A percentile compares a stretch with the other conserved stretches of the same genome.
phyloP scores from a whole-genome alignment of 345 rosid species.

The Syzygium grande region DNA sequence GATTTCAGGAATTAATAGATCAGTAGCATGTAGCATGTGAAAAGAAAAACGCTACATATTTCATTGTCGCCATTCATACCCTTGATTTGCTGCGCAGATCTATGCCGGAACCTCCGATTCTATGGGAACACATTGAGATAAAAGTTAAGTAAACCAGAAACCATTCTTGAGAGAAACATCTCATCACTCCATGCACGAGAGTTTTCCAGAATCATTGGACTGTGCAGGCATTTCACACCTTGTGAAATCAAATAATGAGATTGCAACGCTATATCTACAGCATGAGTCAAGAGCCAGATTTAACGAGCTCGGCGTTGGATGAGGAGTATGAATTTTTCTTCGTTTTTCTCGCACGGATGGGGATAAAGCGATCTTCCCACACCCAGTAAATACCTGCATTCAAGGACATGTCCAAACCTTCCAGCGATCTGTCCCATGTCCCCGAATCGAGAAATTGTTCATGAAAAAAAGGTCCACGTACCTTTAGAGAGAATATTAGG shows the following conservation, averaged over 20 bases:
- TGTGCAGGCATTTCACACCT: neutral
- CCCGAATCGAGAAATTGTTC: no score
- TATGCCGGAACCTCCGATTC: neutral
- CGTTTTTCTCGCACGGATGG: neutral
- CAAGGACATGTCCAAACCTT: no score
- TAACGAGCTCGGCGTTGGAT: neutral
- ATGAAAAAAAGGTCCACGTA: no score
- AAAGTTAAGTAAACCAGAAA: neutral
- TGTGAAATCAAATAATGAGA: neutral
- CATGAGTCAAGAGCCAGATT: neutral
- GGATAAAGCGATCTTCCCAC: neutral
- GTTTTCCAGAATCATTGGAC: neutral
- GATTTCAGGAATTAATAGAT: no score
- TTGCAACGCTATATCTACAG: neutral
- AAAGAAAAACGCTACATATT: no score
- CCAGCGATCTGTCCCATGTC: no score
- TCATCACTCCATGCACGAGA: neutral
- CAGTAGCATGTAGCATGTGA: neutral
- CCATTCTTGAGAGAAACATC: neutral
- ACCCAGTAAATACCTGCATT: no score
- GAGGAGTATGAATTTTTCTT: neutral
- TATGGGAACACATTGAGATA: neutral
- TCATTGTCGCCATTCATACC: neutral
- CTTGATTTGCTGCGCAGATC: neutral
- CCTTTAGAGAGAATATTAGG: no score